phyloP scores from a whole-genome alignment of 306 rosid genomes.

The Malus sylvestris region DNA sequence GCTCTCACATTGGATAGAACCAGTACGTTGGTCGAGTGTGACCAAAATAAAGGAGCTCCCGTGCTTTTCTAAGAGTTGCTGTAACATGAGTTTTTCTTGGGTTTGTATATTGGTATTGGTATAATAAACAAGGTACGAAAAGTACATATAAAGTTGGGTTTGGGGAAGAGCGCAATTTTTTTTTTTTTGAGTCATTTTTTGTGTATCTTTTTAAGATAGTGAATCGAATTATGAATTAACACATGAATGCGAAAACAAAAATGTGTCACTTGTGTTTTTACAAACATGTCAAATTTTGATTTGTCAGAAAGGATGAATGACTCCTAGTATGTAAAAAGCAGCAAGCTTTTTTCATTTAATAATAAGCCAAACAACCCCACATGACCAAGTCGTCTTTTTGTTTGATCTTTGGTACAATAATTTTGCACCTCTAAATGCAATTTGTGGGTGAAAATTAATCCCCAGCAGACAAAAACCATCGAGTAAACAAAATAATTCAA shows the following conservation, averaged over 20 bases:
- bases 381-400: neutral
- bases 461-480: neutral
- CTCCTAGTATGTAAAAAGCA: neutral
- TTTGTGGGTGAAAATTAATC: neutral
- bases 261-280: neutral
- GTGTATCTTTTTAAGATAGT: neutral
- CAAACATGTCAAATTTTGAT: too few species aligned
- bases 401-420: neutral
- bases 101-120: slow-evolving; percentile 25
- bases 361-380: neutral
- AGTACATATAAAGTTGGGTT: slow-evolving; percentile 17
- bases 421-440: neutral
- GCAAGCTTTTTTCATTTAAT: neutral
- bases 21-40: neutral
- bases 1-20: neutral
- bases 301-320: too few species aligned
- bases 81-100: neutral
- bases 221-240: neutral
- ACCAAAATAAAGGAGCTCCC: neutral
- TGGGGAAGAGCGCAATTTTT: slow-evolving; percentile 6
- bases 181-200: neutral
- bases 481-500: neutral
- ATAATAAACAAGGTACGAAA: slow-evolving; percentile 8
- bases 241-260: neutral
- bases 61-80: neutral